A percentile compares a stretch with the other conserved stretches of the same genome.
phyloP scores from a whole-genome alignment of 2,329 filamentous ascomycete genomes.

The Aspergillus eucalypticola region DNA sequence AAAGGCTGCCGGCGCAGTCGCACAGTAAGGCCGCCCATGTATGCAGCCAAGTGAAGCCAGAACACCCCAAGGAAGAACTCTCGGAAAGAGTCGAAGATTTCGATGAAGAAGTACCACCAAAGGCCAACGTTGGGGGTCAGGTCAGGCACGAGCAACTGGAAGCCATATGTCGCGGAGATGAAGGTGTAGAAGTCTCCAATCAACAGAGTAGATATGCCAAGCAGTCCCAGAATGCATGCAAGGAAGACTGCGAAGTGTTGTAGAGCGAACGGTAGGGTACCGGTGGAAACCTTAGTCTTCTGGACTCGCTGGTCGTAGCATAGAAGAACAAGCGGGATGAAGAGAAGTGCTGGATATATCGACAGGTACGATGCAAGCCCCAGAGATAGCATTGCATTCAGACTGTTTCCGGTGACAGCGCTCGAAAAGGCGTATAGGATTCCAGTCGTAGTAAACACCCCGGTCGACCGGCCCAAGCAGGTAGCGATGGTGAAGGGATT shows the following conservation, averaged over 20 bases:
- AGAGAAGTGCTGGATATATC: slow-evolving; percentile 84
- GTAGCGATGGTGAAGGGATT: slow-evolving; percentile 92
- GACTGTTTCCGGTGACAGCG: slow-evolving; percentile 70
- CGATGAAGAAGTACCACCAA: slow-evolving; percentile 99
- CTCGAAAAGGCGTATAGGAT: slow-evolving; percentile 81
- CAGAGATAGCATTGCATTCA: slow-evolving; percentile 79
- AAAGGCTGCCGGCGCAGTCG: slow-evolving; percentile 83
- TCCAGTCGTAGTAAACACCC: slow-evolving; percentile 83
- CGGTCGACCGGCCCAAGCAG: slow-evolving; percentile 86
- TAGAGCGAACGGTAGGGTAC: slow-evolving; percentile 52
- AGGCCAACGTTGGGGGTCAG: slow-evolving; percentile 92
- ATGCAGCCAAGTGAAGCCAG: slow-evolving; percentile 90
- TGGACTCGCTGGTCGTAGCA: slow-evolving; percentile 67
- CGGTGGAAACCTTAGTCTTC: slow-evolving; percentile 33
- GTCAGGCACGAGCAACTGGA: slow-evolving; percentile 86
- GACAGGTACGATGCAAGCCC: slow-evolving; percentile 88
- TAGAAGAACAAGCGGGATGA: slow-evolving; percentile 78
- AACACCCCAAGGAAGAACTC: slow-evolving; percentile 97
- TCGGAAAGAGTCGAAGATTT: slow-evolving; percentile 98
- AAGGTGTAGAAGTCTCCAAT: slow-evolving; percentile 85
- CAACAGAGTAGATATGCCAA: slow-evolving; percentile 71
- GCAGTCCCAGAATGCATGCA: slow-evolving; percentile 60
- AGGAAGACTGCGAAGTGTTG: slow-evolving; percentile 57
- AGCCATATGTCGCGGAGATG: slow-evolving; percentile 83
- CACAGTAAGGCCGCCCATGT: slow-evolving; percentile 82